Percentiles rank a stretch among this genome's conserved stretches.
Evolutionary conservation across 2,329 filamentous ascomycete species (phyloP).

Genomic region (Xylariaceae sp.): DNA sequence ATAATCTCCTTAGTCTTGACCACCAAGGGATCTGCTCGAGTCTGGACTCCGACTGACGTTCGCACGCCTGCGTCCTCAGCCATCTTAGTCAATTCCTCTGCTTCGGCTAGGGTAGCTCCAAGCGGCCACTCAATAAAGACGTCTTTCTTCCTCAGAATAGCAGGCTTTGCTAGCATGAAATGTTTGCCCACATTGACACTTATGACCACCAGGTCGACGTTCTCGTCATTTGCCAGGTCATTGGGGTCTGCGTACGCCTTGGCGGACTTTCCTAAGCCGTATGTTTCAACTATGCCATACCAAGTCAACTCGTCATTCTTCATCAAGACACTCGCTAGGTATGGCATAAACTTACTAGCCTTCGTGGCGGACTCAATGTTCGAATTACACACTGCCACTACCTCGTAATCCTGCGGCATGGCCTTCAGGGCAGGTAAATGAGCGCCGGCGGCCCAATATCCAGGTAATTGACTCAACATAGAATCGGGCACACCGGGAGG

Average conservation of each 20-base stretch:
- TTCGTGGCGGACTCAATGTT: constrained; percentile 37
- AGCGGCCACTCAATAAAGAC: constrained; percentile 50
- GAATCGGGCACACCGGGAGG: neutral
- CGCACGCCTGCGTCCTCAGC: constrained; percentile 37
- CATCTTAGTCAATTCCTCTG: constrained; percentile 39
- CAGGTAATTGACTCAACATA: constrained; percentile 3
- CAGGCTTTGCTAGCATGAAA: constrained; percentile 38
- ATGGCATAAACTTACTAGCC: constrained; percentile 28
- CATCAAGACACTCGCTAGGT: neutral
- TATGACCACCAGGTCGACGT: constrained; percentile 46
- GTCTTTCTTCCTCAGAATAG: constrained; percentile 42
- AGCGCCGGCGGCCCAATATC: constrained; percentile 33
- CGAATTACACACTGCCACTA: constrained; percentile 49
- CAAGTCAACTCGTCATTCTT: neutral
- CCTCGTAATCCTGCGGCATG: constrained; percentile 36
- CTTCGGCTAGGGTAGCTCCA: constrained; percentile 36
- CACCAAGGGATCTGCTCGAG: constrained; percentile 36
- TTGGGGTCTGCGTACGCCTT: constrained; percentile 40
- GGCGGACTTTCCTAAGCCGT: constrained; percentile 31
- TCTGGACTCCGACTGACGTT: constrained; percentile 47
- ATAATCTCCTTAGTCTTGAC: constrained; percentile 41
- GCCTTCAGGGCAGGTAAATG: constrained; percentile 36
- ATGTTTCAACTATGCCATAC: constrained; percentile 26
- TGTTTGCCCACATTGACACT: constrained; percentile 41
- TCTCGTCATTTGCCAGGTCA: constrained; percentile 41